Evolutionary conservation across 495 filamentous ascomycete genomes (phyloP).

Genomic region (Aspergillus avenaceus): DNA sequence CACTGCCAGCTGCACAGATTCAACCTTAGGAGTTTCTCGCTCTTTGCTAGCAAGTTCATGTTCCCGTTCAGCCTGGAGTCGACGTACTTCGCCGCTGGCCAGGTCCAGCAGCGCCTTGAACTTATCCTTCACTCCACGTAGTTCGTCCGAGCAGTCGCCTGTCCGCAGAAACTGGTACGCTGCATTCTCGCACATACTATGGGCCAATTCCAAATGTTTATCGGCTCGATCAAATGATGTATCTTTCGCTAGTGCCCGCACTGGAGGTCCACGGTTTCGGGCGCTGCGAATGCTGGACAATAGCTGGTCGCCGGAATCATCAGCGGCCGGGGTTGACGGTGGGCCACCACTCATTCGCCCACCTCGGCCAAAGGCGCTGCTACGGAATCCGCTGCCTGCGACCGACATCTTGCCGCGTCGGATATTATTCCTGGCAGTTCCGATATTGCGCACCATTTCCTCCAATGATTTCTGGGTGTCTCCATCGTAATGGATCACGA

Average conservation of each 20-base stretch:
- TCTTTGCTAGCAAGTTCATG: slow-evolving; percentile 18
- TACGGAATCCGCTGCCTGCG: slow-evolving; percentile 11
- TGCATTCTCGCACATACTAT: slow-evolving; percentile 75
- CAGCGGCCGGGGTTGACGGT: slow-evolving; percentile 5
- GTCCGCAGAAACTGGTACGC: slow-evolving; percentile 84
- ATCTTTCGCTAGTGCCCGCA: slow-evolving; percentile 11
- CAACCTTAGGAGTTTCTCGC: slow-evolving; percentile 7
- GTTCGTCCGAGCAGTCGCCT: slow-evolving; percentile 73
- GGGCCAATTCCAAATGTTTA: slow-evolving; percentile 70
- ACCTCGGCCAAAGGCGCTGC: background rate
- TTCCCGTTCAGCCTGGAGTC: slow-evolving; percentile 33
- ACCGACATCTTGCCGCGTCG: slow-evolving; percentile 63
- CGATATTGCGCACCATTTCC: slow-evolving; percentile 72
- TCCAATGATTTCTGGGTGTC: slow-evolving; percentile 79
- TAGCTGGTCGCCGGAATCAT: slow-evolving; percentile 5
- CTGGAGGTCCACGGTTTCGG: slow-evolving; percentile 19
- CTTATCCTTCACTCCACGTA: slow-evolving; percentile 61
- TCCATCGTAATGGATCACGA: slow-evolving; percentile 87
- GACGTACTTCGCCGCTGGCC: slow-evolving; percentile 36
- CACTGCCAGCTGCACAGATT: slow-evolving; percentile 11
- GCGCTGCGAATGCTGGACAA: slow-evolving; percentile 28
- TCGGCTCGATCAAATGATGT: slow-evolving; percentile 66
- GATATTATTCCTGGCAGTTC: slow-evolving; percentile 73
- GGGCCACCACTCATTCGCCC: slow-evolving; percentile 11
- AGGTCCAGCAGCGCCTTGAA: slow-evolving; percentile 41